Base-by-base conservation (phyloP, 192 early-diverging fungal genomes). In the Dispira parvispora region DNA sequence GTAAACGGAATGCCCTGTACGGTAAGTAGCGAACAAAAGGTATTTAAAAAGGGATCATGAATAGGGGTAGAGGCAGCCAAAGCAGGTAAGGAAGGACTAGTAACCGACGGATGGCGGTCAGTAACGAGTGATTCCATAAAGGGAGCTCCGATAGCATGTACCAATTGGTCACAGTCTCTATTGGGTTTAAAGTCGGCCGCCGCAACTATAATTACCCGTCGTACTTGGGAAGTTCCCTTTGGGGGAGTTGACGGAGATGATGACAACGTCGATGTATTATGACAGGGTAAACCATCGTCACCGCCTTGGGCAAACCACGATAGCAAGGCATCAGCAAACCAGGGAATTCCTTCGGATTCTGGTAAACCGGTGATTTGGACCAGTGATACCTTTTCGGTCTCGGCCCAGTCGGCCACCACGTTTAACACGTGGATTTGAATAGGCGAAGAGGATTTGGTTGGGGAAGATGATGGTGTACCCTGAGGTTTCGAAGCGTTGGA, bases 131-230 rank as follows among this genome's bases (percentile, higher is more conserved):
- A 21, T 55, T 55, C 53, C 32, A 38, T 38, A 38, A 61, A 61
- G 6, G 58, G 58, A 20, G 58, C 23, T n/a, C 58, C 58, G 25
- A 61, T 21, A 21, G 43, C 12, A 42, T 61, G 58, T 44, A 61
- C 58, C 28, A n/a, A 44, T n/a, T 45, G 20, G 11, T 14, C 58
- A 5, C 16, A 20, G n/a, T 14, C 58, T n/a, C 58, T 38, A n/a
- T 61, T 61, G 58, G 58, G 58, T n/a, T 61, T 61, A 38, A 61
- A 61, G 14, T 61, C 58, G 13, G 58, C 58, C 43, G 58, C 58
- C 14, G 58, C 58, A 5, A 61, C 58, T n/a, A 61, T 25, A 8
- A 61, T 16, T 11, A 61, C 58, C 4, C 58, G 58, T 21, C 58
- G 58, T 12, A 61, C 58, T 16, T 21, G 58, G 1, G 58, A 43